Conservation (phyloP, 1,284 basidiomycete genomes). For the Polyporus tsugae region DNA sequence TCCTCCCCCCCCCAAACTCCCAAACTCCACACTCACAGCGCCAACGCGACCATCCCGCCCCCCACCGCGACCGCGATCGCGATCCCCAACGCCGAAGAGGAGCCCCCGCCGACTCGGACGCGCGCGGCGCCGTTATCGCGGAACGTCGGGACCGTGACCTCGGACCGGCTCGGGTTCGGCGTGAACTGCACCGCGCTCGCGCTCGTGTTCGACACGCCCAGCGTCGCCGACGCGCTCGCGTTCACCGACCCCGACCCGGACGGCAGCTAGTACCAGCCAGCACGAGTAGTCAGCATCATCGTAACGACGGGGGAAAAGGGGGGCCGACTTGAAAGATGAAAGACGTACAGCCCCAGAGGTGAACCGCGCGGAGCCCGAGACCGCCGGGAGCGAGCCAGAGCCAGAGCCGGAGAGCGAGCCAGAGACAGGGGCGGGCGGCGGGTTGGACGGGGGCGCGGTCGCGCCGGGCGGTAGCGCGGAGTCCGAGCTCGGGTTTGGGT, state of each 20-base stretch:
- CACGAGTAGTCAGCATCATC: no score
- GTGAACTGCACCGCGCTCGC: neutral
- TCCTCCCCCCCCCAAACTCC: no score
- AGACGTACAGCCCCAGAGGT: no score
- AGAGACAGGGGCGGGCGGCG: neutral
- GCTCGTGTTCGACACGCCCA: neutral
- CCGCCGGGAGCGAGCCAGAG: neutral
- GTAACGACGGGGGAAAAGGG: no score
- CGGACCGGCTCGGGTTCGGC: neutral
- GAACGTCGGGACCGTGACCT: neutral
- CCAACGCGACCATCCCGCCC: slow-evolving; percentile 2
- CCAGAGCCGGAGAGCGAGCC: neutral
- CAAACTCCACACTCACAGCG: neutral
- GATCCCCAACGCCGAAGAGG: neutral
- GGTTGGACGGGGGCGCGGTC: neutral
- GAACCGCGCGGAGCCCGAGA: neutral
- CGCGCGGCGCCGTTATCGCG: neutral
- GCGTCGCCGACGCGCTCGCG: neutral
- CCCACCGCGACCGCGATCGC: neutral
- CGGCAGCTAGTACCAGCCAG: neutral
- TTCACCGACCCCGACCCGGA: neutral
- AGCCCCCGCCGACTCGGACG: neutral
- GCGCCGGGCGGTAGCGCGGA: neutral
- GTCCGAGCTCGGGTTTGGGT: neutral
- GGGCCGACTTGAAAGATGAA: no score